Base-by-base conservation (phyloP, 768 basidiomycete genomes). In the Russula dissimulans region DNA sequence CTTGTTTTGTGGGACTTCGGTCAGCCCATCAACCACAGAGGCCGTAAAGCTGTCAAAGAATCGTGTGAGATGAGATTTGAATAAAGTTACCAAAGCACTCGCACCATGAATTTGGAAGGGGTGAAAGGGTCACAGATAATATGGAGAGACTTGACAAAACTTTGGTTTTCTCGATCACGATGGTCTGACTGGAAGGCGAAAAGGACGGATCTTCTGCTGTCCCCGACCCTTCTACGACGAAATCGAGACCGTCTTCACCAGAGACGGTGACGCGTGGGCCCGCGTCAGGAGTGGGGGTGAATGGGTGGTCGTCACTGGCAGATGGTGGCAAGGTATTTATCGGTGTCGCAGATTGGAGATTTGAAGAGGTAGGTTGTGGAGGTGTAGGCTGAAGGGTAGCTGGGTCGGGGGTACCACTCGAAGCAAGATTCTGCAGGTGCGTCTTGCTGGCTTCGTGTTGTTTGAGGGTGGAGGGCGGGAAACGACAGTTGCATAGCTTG, bases 401-500 rank as follows among this genome's bases (percentile, higher is more conserved):
- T 41, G 39, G 14, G 31, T 18, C 31, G 29, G 38, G 17, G 15
- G 22, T 5, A 5, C 9, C 46, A 3, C 10, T 36, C n/a, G 32
- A 2, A 29, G 56, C 51, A 11, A 57, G 32, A 31, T 57, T 57
- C 14, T 14, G 32, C 18, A 57, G 56, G 34, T 62, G 61, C 14
- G 8, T 34, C 51, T 10, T 53, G 32, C 56, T 39, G 14, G 6
- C 48, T 4, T 42, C 6, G 29, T 62, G 61, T 54, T 57, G 56
- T 8, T 4, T 6, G 32, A 53, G 17, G 32, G 41, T 31, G 8
- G 26, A 14, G 8, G 45, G 18, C 18, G 61, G 51, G n/a, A 57
- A 54, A 3, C 45, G 36, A n/a, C 56, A 54, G 3, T 55, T 22
- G 57, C 71, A 71, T 3, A 50, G 43, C 14, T 62, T 42, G 59